Base-by-base conservation (phyloP, 345 rosid genomes). In the Atalantia buxifolia region DNA sequence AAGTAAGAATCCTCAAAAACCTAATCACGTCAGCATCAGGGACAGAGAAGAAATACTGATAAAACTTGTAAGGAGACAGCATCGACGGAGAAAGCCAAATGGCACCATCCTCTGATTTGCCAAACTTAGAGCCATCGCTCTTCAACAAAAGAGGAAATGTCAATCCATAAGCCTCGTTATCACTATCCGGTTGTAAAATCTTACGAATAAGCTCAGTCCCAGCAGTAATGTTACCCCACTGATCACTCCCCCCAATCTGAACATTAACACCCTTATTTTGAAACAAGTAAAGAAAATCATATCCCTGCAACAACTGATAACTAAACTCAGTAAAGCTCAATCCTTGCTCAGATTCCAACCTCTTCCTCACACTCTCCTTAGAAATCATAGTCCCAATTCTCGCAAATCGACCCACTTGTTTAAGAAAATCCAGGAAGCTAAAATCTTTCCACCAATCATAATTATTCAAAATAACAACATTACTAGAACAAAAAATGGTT, bases 51-150 rank as follows among this genome's bases (percentile, higher is more conserved):
- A 93, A 93, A 83, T 93, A 89, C 89, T 95, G 98, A 81, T 93
- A 95, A 76, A 95, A 95, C 83, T 91, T 93, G 81, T 93, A 95
- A 8, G 98, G 95, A 12, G 98, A 95, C 60, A 95, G 69, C 88
- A 89, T 81, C 0, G 90, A 76, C 2, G 98, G 90, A 1, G 95
- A 88, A 13, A 95, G 87, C 99, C 99, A 95, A 74, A 95, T 85
- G n/a, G 99, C 99, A 71, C 98, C 99, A 62, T 92, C 98, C 84
- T 95, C 99, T 1, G 99, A 95, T 76, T 95, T 95, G n/a, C 99
- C 98, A 66, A 95, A 95, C 72, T 95, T 95, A 1, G 95, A 90
- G 14, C 98, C 99, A 12, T 95, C 98, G 59, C 91, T 91, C 85
- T 95, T 93, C 83, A 95, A 65, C 9, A 95, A 78, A 70, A 95